Percentiles rank a stretch among this genome's conserved stretches.
Conservation (phyloP, 1,284 basidiomycete genomes). For the Neonothopanus nambi region DNA sequence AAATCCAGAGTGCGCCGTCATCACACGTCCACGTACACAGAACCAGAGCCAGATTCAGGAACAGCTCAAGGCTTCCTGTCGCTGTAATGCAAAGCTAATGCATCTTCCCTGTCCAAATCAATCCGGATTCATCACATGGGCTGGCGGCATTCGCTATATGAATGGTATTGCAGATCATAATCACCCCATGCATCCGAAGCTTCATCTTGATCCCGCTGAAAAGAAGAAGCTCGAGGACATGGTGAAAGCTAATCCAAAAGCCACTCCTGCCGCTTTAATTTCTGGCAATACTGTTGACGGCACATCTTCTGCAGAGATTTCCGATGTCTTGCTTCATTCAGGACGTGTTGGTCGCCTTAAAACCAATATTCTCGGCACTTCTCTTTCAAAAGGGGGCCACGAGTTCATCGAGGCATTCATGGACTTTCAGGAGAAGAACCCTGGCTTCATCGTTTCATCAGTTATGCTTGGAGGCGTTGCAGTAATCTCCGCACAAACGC, state of each 20-base stretch:
- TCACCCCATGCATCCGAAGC: background rate
- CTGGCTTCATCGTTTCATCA: background rate
- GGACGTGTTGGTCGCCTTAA: background rate
- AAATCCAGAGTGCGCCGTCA: background rate
- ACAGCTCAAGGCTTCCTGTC: background rate
- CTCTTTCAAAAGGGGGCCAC: background rate
- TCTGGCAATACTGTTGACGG: too few relatives aligned
- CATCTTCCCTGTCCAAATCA: background rate
- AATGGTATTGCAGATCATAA: constrained; percentile 2
- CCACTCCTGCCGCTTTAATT: background rate
- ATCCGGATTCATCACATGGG: constrained; percentile 19
- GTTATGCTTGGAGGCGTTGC: constrained; percentile 2
- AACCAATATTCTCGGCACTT: background rate
- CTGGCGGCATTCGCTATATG: background rate
- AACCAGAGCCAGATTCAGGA: background rate
- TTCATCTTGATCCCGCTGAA: background rate
- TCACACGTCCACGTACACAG: background rate
- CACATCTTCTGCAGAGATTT: background rate
- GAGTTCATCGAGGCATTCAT: constrained; percentile 3
- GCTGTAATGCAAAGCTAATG: constrained; percentile 2
- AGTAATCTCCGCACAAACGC: constrained; percentile 6
- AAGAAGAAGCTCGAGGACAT: background rate
- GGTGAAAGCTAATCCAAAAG: background rate
- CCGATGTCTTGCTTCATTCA: background rate
- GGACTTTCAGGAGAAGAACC: constrained; percentile 1